Percentiles rank a stretch among this genome's conserved stretches.
These are phyloP conservation scores for Talaromyces sp. DNA, from an alignment of 2,329 filamentous ascomycete species.

Conservation along the genomic window DNA sequence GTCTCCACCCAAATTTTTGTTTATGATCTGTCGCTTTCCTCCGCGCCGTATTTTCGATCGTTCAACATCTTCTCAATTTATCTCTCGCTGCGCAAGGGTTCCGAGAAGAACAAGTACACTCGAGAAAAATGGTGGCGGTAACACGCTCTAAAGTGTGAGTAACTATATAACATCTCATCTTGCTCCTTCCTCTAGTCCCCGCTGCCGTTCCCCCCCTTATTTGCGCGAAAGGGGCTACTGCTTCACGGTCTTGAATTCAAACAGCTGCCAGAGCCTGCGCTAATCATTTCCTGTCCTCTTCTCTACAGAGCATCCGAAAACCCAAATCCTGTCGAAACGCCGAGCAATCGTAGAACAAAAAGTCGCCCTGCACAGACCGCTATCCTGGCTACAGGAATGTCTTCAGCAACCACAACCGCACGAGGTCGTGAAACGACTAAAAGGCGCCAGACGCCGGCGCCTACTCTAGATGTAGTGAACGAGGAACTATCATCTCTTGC, in stretches of 20 bases:
- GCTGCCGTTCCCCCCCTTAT: conserved; percentile 15
- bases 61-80: neutral
- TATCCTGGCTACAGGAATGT: conserved; percentile 30
- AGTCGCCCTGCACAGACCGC: conserved; percentile 38
- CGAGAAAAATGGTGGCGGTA: conserved; percentile 46
- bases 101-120: neutral
- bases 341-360: conserved; percentile 44
- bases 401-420: conserved; percentile 19
- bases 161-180: conserved; percentile 14
- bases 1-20: conserved; percentile 4
- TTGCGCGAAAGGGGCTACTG: neutral
- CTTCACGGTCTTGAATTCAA: neutral
- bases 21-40: neutral
- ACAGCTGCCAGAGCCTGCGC: neutral
- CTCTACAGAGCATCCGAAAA: conserved; percentile 49
- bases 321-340: conserved; percentile 53
- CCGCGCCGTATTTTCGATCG: neutral
- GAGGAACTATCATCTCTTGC: neutral
- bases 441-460: conserved; percentile 21
- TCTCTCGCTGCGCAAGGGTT: conserved; percentile 9
- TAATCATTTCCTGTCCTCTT: conserved; percentile 3
- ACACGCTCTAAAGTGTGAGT: conserved; percentile 52
- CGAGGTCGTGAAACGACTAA: conserved; percentile 22
- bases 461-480: conserved; percentile 8
- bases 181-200: conserved; percentile 16